Percentiles rank a stretch among this genome's conserved stretches.
phyloP scores from a whole-genome alignment of 805 yeast species.

The Komagataella ulmi region DNA sequence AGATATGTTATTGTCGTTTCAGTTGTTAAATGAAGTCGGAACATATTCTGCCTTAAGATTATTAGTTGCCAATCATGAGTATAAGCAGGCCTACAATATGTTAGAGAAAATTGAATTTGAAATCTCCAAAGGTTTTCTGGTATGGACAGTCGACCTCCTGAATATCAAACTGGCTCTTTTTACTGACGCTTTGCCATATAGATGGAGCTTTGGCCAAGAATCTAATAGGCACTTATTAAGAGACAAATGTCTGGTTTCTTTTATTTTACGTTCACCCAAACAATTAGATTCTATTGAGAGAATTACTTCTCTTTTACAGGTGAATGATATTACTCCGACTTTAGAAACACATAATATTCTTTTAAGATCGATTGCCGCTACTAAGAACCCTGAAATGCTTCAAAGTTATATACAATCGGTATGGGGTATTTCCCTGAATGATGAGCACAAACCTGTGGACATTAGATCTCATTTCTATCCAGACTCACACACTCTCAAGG shows the following conservation, averaged over 20 bases:
- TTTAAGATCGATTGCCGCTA: slow-evolving; percentile 14
- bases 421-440: slow-evolving; percentile 13
- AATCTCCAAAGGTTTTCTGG: background rate
- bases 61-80: background rate
- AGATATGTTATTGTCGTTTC: background rate
- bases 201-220: background rate
- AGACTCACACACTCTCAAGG: slow-evolving; percentile 9
- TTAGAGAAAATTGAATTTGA: background rate
- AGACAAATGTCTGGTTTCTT: background rate
- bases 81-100: background rate
- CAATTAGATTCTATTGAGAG: background rate
- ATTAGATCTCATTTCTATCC: slow-evolving; percentile 12
- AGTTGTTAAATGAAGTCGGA: background rate
- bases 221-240: background rate
- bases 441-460: background rate
- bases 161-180: background rate
- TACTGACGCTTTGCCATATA: background rate
- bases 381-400: slow-evolving; percentile 12
- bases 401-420: slow-evolving; percentile 10
- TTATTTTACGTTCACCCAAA: background rate
- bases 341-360: slow-evolving; percentile 7
- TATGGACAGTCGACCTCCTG: background rate
- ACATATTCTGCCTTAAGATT: background rate
- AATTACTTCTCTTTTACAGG: background rate
- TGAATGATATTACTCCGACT: background rate